Evolutionary conservation across 129 eudicot genomes (phyloP), one percentile per base, ranked within the genome.

Genomic region (Deinandra increscens): DNA sequence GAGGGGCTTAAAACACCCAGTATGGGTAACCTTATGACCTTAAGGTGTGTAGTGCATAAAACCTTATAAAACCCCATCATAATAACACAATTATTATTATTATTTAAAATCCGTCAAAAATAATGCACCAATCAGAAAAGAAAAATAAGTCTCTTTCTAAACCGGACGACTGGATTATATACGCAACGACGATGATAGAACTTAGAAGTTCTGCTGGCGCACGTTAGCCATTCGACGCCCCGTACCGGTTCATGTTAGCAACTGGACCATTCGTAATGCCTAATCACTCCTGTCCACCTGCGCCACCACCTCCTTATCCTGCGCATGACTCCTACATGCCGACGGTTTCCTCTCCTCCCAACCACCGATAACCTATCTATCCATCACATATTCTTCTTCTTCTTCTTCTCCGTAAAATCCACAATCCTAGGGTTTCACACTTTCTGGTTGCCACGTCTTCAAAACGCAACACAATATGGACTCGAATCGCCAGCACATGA

Each of bases 401-500:
- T 10, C 36, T 22, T 70, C 75, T 43, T 22, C 13, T 37, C 71
- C 22, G 14, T 9, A 59, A n/a, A 34, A 49, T 8, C 70, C 12
- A 29, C 45, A 36, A 69, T 8, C 48, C 77, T 62, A 69, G 66
- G 77, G 68, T 70, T 58, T 68, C 69, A 7, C n/a, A 38, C 55
- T 14, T 56, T 29, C 13, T 26, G 6, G 41, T 54, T 13, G 20
- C 20, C 60, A 22, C 34, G n/a, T 78, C 58, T 67, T 48, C 71
- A 50, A 17, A 73, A 34, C 54, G 48, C 59, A 29, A 69, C 44
- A 69, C 69, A 60, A n/a, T 17, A 43, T 90, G 97, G 94, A 90
- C 77, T 54, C 84, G 45, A 78, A 73, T 77, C 64, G 81, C 60
- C 80, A 73, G 68, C 56, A 53, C 48, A 76, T 18, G 50, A 72